Evolutionary conservation across 1,284 basidiomycete genomes (phyloP).

Genomic region (Papiliotrema flavescens): DNA sequence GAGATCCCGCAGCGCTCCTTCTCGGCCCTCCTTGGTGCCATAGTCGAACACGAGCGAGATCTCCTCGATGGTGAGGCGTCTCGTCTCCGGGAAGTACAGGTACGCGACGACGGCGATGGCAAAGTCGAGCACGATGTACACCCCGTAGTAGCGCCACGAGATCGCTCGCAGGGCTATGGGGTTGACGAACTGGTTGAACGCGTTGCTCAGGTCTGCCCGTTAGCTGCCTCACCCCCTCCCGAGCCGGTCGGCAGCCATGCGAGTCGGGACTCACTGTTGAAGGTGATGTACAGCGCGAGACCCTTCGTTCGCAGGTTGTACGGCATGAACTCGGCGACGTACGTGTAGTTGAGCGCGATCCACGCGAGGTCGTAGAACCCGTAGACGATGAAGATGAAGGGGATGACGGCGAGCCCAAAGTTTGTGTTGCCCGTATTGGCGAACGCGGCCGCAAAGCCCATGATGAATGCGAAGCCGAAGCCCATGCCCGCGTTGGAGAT

Average conservation of each 20-base stretch:
- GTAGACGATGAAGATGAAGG: slow-evolving; percentile 11
- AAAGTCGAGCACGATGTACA: slow-evolving; percentile 26
- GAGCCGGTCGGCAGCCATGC: too few species aligned
- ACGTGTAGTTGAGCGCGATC: slow-evolving; percentile 13
- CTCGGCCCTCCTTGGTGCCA: slow-evolving; percentile 12
- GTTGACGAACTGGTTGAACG: slow-evolving; percentile 53
- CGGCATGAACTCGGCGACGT: slow-evolving; percentile 22
- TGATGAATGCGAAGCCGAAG: slow-evolving; percentile 24
- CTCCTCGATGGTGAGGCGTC: slow-evolving; percentile 32
- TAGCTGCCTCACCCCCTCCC: too few species aligned
- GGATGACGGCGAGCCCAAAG: slow-evolving; percentile 12
- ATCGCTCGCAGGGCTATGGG: slow-evolving; percentile 63
- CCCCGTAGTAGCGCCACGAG: slow-evolving; percentile 60
- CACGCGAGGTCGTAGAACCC: slow-evolving; percentile 21
- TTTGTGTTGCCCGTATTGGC: slow-evolving; percentile 1
- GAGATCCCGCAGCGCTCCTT: slow-evolving; percentile 1
- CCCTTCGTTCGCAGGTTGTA: slow-evolving; percentile 18
- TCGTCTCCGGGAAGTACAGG: slow-evolving; percentile 39
- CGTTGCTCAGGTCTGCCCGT: too few species aligned
- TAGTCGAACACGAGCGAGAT: slow-evolving; percentile 27
- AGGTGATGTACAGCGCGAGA: slow-evolving; percentile 10
- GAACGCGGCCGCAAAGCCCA: slow-evolving; percentile 26
- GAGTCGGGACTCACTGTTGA: slow-evolving; percentile 1
- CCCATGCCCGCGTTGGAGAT: slow-evolving; percentile 30
- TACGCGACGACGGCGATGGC: slow-evolving; percentile 12